Evolutionary conservation across 1,284 basidiomycete species (phyloP).

Genomic region (Mrakiaceae sp.): DNA sequence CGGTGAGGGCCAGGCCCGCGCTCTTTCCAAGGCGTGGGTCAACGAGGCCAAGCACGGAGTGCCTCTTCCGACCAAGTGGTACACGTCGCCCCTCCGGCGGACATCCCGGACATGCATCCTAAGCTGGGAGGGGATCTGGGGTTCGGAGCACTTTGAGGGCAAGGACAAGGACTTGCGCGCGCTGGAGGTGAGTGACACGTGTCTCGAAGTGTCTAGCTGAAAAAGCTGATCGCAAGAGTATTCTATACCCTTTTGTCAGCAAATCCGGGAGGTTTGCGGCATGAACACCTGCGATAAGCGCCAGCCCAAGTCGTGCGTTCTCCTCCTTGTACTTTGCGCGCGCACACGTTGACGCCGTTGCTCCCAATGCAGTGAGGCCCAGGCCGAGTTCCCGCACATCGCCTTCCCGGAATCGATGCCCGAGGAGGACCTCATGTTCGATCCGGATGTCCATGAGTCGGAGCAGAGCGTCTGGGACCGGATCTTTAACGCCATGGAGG

Average conservation of each 20-base stretch:
- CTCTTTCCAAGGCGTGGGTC: conserved; percentile 11
- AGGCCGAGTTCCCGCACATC: conserved; percentile 5
- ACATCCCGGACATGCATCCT: conserved; percentile 11
- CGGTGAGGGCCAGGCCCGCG: conserved; percentile 5
- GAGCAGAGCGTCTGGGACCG: neutral
- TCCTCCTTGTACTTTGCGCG: no score
- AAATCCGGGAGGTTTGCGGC: no score
- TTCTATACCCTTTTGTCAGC: no score
- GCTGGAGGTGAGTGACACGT: neutral
- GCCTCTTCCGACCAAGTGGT: conserved; percentile 13
- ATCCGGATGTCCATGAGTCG: neutral
- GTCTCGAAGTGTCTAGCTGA: neutral
- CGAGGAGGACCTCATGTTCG: conserved; percentile 6
- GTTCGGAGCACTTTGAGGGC: neutral
- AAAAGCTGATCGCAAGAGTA: no score
- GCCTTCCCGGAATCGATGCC: neutral
- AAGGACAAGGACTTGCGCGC: no score
- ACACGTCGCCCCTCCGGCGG: conserved; percentile 1
- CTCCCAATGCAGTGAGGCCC: neutral
- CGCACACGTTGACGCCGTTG: no score
- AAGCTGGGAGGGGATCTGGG: conserved; percentile 10
- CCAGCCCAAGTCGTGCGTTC: conserved; percentile 1
- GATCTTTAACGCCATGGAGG: neutral
- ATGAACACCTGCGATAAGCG: neutral
- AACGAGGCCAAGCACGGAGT: conserved; percentile 7